phyloP scores from a whole-genome alignment of 441 rosid species.

The Bocquillonia castaneifolia region DNA sequence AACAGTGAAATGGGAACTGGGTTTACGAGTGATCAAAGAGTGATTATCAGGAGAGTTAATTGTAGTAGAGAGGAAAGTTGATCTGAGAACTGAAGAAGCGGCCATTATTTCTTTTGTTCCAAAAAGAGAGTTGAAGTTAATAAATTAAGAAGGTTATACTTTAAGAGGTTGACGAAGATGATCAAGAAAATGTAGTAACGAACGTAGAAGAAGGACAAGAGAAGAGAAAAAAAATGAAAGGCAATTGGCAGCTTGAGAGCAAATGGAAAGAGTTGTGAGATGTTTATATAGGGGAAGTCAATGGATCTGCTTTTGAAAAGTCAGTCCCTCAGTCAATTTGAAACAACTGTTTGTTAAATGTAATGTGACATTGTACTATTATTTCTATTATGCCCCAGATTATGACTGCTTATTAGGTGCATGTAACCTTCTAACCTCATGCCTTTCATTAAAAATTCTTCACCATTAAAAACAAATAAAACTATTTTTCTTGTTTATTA shows the following conservation, averaged over 20 bases:
- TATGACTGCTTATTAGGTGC: too few relatives aligned
- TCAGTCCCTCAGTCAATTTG: constrained; percentile 12
- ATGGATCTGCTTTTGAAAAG: neutral
- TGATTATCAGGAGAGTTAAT: constrained; percentile 10
- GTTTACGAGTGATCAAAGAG: neutral
- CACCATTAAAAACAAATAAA: too few relatives aligned
- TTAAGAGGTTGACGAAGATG: neutral
- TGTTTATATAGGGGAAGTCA: constrained; percentile 3
- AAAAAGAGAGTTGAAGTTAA: too few relatives aligned
- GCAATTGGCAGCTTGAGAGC: neutral
- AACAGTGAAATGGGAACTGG: neutral
- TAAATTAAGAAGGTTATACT: too few relatives aligned
- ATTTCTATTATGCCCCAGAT: too few relatives aligned
- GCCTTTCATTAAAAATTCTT: too few relatives aligned
- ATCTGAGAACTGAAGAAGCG: constrained; percentile 22
- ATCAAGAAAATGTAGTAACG: too few relatives aligned
- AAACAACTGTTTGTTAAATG: neutral
- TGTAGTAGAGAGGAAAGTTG: constrained; percentile 16
- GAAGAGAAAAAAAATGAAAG: neutral
- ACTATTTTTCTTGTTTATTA: too few relatives aligned
- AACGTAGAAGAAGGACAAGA: neutral
- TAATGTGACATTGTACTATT: too few relatives aligned
- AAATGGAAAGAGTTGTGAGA: neutral
- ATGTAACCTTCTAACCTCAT: too few relatives aligned
- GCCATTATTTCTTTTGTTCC: constrained; percentile 20